Base-by-base conservation (phyloP, 1,139 yeast genomes). In the Diutina neorugosa region DNA sequence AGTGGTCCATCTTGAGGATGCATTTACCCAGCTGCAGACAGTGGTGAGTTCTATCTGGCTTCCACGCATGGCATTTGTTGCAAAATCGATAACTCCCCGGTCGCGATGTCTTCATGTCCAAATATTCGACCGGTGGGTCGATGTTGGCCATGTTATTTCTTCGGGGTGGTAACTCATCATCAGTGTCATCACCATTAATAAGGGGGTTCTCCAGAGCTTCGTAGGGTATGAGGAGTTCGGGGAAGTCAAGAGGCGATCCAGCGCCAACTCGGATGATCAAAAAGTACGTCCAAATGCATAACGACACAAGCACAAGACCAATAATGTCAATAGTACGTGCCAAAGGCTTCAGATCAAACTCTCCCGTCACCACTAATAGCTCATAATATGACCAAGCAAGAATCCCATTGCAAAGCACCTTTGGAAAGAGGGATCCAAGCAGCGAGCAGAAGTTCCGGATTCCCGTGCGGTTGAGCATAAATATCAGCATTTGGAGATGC, bases 31-130 rank as follows among this genome's bases (percentile, higher is more conserved):
- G 82, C 23, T 79, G 69, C 0, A 87, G 82, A 56, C 98, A 93
- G 66, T 93, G 98, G 64, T 93, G 98, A 55, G 87, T 78, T 54
- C 98, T 70, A 64, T 93, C 98, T 0, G 98, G 98, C 64, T 93
- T 93, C 94, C 96, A 90, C 51, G 81, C 83, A 50, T 70, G 64
- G 65, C 98, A 93, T 59, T 84, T 86, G 54, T 72, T 70, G 65
- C 97, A 87, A 61, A 70, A 80, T 54, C 91, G 68, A 66, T 72
- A 76, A 31, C 19, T 34, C 9, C 50, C 50, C 1, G 27, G 16
- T n/a, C 21, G 18, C n/a, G 23, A 34, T 4, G 50, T 46, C 18
- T 46, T 46, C 8, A 46, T n/a, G 21, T 46, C 50, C 40, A 46
- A n/a, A 9, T 23, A 23, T 6, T 46, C 50, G 11, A 46, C 18